Base-by-base conservation (phyloP, 2,329 filamentous ascomycete genomes). In the Cyphellophora attinorum region DNA sequence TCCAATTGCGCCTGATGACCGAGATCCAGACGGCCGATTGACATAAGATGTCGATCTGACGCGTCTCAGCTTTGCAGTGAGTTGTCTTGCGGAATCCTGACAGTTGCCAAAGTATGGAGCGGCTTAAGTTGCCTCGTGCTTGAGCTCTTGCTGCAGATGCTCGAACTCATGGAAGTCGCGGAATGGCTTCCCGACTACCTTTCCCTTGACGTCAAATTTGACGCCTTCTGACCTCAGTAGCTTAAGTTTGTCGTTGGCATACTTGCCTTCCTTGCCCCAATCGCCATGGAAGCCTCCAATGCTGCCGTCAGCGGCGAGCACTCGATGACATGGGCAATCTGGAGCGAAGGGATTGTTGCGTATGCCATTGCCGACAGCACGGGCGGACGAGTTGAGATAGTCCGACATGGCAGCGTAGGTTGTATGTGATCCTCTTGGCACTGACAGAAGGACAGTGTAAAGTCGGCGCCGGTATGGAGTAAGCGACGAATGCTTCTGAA, bases 301-400 rank as follows among this genome's bases (percentile, higher is more conserved):
- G 5, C 53, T 66, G 10, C 82, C 79, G 33, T 78, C 79, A 27
- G 76, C 79, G 5, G 82, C 81, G 30, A 93, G 72, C 14, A 89
- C 80, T 6, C 85, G 72, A 57, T 93, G 85, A 47, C 85, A 93
- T 1, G 85, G 85, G 4, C 89, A 80, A 19, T 74, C 70, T 0
- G 85, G 85, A 11, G 85, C 85, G 50, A 89, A 93, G 0, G 85
- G 85, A 53, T 93, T 93, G 21, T 60, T 65, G 12, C 81, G 72
- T 51, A 93, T 65, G 2, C 83, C 83, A 39, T 82, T 85, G 11
- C 84, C 84, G 4, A 91, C 74, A 0, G 84, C 84, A 27, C 84
- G 69, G 2, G 84, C 80, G 3, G 80, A 84, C 14, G 81, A 85
- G 8, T 64, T 57, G 11, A 89, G 68, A 38, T 80, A 71, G 6